Conservation (phyloP, 2,329 filamentous ascomycete genomes). For the Lachnellula occidentalis region DNA sequence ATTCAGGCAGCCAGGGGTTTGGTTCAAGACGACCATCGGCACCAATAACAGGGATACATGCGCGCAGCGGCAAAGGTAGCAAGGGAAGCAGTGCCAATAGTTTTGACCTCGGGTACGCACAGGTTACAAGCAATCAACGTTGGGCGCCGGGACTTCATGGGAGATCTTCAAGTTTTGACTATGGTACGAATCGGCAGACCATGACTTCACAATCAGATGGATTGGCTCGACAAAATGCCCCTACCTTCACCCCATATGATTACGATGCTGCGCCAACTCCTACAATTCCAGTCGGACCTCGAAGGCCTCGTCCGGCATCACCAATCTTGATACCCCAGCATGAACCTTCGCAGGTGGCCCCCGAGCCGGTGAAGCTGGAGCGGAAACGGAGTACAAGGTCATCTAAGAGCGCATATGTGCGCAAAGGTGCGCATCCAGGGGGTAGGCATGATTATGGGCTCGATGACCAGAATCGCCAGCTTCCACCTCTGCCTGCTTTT, state of each 20-base stretch:
- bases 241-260: conserved; percentile 37
- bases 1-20: conserved; percentile 33
- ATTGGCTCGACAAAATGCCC: conserved; percentile 26
- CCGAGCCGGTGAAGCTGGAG: conserved; percentile 38
- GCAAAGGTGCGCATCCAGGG: conserved; percentile 34
- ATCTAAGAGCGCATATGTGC: conserved; percentile 34
- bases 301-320: conserved; percentile 42
- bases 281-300: conserved; percentile 74
- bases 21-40: conserved; percentile 28
- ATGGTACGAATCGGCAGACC: conserved; percentile 41
- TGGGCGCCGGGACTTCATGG: conserved; percentile 44
- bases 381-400: conserved; percentile 56
- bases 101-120: conserved; percentile 57
- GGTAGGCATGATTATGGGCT: conserved; percentile 32
- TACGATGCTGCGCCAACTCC: conserved; percentile 83
- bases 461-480: conserved; percentile 23
- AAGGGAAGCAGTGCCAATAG: conserved; percentile 67
- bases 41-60: conserved; percentile 43
- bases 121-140: conserved; percentile 53
- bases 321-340: conserved; percentile 29
- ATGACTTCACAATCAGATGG: conserved; percentile 27
- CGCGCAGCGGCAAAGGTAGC: conserved; percentile 58
- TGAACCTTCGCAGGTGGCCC: conserved; percentile 14
- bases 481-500: conserved; percentile 31
- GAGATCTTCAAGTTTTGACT: conserved; percentile 72